These are phyloP conservation scores for Sutorius australiensis DNA, from an alignment of 768 basidiomycete genomes.

Conservation along the genomic window DNA sequence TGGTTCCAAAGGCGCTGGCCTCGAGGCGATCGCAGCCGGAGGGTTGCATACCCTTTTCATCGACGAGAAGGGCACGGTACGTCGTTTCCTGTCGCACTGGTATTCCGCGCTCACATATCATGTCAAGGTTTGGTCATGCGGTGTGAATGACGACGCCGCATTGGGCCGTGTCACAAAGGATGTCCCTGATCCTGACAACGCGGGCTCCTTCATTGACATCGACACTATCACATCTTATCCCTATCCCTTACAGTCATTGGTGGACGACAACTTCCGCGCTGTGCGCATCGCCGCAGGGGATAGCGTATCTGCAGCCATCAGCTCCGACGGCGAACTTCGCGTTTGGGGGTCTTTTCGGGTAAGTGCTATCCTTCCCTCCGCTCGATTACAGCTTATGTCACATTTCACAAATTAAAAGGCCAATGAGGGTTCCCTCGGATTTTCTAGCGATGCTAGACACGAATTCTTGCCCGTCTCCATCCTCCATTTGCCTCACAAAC, in stretches of 20 bases:
- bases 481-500: slow-evolving; percentile 55
- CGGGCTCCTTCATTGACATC: slow-evolving; percentile 53
- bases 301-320: slow-evolving; percentile 82
- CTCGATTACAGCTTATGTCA: not conserved
- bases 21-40: slow-evolving; percentile 77
- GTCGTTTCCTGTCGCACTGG: slow-evolving; percentile 31
- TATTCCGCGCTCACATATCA: slow-evolving; percentile 1
- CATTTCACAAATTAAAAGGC: slow-evolving; percentile 40
- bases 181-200: slow-evolving; percentile 55
- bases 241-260: slow-evolving; percentile 62
- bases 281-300: slow-evolving; percentile 83
- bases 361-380: slow-evolving; percentile 24
- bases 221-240: slow-evolving; percentile 53
- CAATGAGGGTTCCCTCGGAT: slow-evolving; percentile 81
- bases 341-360: slow-evolving; percentile 93
- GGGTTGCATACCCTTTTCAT: slow-evolving; percentile 88
- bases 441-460: slow-evolving; percentile 60
- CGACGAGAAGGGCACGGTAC: slow-evolving; percentile 85
- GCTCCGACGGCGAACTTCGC: slow-evolving; percentile 71
- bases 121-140: slow-evolving; percentile 75
- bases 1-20: slow-evolving; percentile 69
- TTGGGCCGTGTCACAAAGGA: slow-evolving; percentile 73
- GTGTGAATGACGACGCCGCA: slow-evolving; percentile 85
- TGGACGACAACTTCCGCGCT: slow-evolving; percentile 79
- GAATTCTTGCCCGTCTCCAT: slow-evolving; percentile 65